Evolutionary conservation across 75 land plant genomes (phyloP), one percentile per base, ranked within the genome.

Genomic region (Cunninghamia lanceolata): DNA sequence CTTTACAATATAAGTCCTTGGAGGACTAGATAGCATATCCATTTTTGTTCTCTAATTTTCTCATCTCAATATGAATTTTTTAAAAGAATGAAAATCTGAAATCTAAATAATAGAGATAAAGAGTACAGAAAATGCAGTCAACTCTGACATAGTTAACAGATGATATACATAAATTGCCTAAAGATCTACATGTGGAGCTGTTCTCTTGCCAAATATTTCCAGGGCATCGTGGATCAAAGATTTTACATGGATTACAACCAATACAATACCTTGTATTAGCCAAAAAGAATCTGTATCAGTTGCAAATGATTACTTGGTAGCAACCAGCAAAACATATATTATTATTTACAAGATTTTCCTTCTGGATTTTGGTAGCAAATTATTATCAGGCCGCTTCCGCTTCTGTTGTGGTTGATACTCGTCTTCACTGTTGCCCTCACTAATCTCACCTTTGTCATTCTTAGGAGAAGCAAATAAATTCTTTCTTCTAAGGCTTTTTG

Each of bases 391-490:
- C 4, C 75, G 75, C 75, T 34, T 73, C 75, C 34, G 75, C 34
- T 73, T 73, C 11, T 34, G 75, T 2, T 34, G 13, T 3, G 32
- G 16, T 25, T 34, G 36, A 73, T 32, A 73, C 75, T 73, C 75
- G 0, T 73, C 36, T 32, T 73, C 84, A 35, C 63, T 53, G 28
- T 82, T 52, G n/a, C 83, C 13, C 36, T 82, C 84, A 52, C 63
- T 53, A 50, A 34, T 83, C 39, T 17, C 84, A 53, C 34, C 84
- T 15, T 50, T 83, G 25, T 10, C 38, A 30, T 17, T 14, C 21
- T 53, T 83, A 52, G 63, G 63, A 5, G 66, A 53, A 52, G 84
- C 25, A 83, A 83, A 83, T 4, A 83, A 83, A 34, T 46, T 53
- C 47, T 36, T 83, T 52, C 63, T 54, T 34, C 63, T 14, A 30